A percentile compares a stretch with the other conserved stretches of the same genome.
These are phyloP conservation scores for Pseudocercospora vitis DNA, from an alignment of 2,329 filamentous ascomycete species.

Conservation along the genomic window DNA sequence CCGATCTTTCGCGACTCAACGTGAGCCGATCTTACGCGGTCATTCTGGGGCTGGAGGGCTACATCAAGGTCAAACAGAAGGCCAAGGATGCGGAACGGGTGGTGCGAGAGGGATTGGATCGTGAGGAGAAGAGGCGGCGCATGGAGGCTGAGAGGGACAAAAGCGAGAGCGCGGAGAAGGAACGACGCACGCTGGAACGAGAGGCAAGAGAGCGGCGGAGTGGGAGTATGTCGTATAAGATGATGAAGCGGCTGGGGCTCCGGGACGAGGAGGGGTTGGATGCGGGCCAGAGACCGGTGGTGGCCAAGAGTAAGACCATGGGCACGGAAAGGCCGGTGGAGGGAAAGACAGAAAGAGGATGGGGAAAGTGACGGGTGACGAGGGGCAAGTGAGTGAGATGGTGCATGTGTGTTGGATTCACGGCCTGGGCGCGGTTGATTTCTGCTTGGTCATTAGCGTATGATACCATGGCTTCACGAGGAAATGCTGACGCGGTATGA, in stretches of 20 bases:
- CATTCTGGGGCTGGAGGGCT: constrained; percentile 78
- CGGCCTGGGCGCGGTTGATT: background rate
- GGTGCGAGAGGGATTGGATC: constrained; percentile 61
- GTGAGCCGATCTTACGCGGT: constrained; percentile 82
- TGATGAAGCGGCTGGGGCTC: constrained; percentile 30
- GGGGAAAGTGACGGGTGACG: constrained; percentile 1
- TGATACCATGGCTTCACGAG: background rate
- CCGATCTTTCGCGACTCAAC: constrained; percentile 75
- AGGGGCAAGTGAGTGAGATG: constrained; percentile 3
- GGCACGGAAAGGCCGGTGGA: constrained; percentile 8
- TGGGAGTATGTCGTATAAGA: constrained; percentile 37
- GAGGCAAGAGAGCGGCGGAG: constrained; percentile 44
- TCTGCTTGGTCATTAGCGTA: background rate
- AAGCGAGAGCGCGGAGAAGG: constrained; percentile 59
- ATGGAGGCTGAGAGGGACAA: constrained; percentile 56
- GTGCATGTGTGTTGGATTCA: background rate
- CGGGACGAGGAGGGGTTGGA: constrained; percentile 11
- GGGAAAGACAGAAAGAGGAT: constrained; percentile 6
- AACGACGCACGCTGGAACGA: constrained; percentile 54
- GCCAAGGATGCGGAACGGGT: constrained; percentile 58
- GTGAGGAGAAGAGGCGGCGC: constrained; percentile 55
- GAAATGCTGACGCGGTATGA: background rate
- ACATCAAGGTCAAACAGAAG: constrained; percentile 66
- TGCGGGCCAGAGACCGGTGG: background rate
- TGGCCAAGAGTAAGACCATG: constrained; percentile 11